A percentile compares a stretch with the other conserved stretches of the same genome.
Conservation (phyloP, 495 filamentous ascomycete genomes). For the Penicillium atrosanguineum region DNA sequence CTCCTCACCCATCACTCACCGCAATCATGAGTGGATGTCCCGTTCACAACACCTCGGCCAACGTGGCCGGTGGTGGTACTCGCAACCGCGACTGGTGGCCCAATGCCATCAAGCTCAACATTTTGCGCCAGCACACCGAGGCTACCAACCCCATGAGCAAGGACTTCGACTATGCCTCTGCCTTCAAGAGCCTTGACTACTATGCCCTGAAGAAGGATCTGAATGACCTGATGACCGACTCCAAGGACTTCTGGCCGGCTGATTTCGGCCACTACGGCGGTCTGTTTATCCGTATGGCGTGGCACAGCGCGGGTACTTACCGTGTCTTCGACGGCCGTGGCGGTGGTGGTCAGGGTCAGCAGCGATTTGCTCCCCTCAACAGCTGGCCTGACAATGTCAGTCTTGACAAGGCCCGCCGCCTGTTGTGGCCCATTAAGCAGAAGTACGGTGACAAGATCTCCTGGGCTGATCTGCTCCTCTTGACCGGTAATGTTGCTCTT, state of each 20-base stretch:
- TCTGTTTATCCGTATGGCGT: slow-evolving; percentile 74
- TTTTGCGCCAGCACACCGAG: slow-evolving; percentile 66
- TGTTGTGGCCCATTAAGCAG: slow-evolving; percentile 77
- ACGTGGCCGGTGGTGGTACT: slow-evolving; percentile 60
- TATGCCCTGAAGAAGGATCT: slow-evolving; percentile 69
- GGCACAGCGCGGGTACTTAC: slow-evolving; percentile 75
- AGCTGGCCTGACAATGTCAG: slow-evolving; percentile 76
- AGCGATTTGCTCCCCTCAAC: slow-evolving; percentile 75
- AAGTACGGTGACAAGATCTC: slow-evolving; percentile 80
- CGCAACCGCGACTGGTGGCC: slow-evolving; percentile 71
- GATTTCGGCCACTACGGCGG: slow-evolving; percentile 77
- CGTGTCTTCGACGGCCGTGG: slow-evolving; percentile 69
- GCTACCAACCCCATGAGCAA: slow-evolving; percentile 56
- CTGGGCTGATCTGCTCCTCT: slow-evolving; percentile 67
- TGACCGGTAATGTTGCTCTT: slow-evolving; percentile 70
- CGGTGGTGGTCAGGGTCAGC: slow-evolving; percentile 67
- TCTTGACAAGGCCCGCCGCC: slow-evolving; percentile 73
- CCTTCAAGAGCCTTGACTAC: slow-evolving; percentile 71
- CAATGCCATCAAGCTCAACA: slow-evolving; percentile 58
- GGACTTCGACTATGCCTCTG: slow-evolving; percentile 65
- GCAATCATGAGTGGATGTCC: slow-evolving; percentile 48
- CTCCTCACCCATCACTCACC: neutral
- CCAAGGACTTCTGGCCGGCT: slow-evolving; percentile 73
- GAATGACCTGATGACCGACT: slow-evolving; percentile 64
- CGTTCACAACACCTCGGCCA: slow-evolving; percentile 39